Evolutionary conservation across 176 grass and related monocot species (phyloP).

Genomic region (Chrysopogon serrulatus): DNA sequence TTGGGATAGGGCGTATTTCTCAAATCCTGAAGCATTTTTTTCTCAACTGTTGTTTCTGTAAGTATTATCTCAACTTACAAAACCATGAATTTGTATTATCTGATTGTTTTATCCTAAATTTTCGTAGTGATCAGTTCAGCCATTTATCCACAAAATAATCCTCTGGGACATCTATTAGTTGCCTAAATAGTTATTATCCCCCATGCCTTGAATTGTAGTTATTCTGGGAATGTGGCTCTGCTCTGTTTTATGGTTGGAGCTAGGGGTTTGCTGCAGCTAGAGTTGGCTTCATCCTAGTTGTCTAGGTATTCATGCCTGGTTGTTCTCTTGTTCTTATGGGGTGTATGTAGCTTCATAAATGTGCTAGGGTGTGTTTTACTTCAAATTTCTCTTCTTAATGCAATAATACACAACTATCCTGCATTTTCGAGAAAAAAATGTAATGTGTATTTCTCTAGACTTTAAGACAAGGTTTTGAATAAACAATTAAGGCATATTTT

Average conservation of each 20-base stretch:
- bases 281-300: too few species aligned
- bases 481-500: not conserved
- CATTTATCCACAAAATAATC: not conserved
- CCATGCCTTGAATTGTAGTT: not conserved
- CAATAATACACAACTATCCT: too few species aligned
- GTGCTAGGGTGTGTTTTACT: too few species aligned
- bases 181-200: not conserved
- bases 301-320: too few species aligned
- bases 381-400: too few species aligned
- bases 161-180: not conserved
- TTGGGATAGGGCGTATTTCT: not conserved
- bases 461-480: not conserved
- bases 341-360: too few species aligned
- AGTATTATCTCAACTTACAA: not conserved
- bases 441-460: not conserved
- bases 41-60: not conserved
- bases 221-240: too few species aligned
- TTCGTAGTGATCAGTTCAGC: not conserved
- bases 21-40: not conserved
- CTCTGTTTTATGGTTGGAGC: too few species aligned
- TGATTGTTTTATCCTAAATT: not conserved
- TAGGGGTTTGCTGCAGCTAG: too few species aligned
- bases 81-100: not conserved
- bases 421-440: too few species aligned
- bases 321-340: too few species aligned